Percentiles rank a stretch among this genome's conserved stretches.
Conservation (phyloP, 139 green algal species). For the Haematococcus lacustris region DNA sequence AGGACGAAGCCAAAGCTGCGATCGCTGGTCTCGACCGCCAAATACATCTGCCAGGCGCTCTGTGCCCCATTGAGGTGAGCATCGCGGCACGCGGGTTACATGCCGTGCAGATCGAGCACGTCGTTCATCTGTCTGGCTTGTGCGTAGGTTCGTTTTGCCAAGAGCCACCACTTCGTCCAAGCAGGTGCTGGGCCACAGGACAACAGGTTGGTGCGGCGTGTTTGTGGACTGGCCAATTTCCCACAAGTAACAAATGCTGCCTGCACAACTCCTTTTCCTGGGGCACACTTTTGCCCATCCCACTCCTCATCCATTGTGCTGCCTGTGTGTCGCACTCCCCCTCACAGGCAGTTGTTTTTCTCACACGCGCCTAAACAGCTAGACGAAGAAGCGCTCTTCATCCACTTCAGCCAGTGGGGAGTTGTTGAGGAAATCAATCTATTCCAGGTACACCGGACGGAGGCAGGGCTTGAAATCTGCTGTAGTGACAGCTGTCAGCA, state of each 20-base stretch:
- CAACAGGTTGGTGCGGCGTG: too few relatives aligned
- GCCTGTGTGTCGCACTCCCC: too few relatives aligned
- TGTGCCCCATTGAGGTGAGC: constrained; percentile 29
- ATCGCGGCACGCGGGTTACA: background rate
- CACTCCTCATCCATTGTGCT: too few relatives aligned
- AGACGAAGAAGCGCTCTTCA: constrained; percentile 25
- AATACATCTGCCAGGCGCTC: constrained; percentile 27
- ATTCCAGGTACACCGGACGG: too few relatives aligned
- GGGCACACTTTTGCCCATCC: too few relatives aligned
- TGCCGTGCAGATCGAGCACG: background rate
- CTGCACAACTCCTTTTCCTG: constrained; percentile 49
- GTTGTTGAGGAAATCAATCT: constrained; percentile 26
- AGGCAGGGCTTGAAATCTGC: too few relatives aligned
- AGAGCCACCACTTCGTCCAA: constrained; percentile 41
- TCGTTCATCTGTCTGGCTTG: background rate
- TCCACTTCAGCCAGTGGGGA: constrained; percentile 28
- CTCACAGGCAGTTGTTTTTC: constrained; percentile 50
- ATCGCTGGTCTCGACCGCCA: constrained; percentile 29
- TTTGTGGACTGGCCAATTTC: too few relatives aligned
- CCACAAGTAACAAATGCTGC: too few relatives aligned
- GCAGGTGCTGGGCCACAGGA: constrained; percentile 21
- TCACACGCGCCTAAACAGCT: constrained; percentile 5
- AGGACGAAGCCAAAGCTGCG: constrained; percentile 29
- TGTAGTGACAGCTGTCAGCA: too few relatives aligned
- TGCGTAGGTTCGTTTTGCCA: constrained; percentile 38